Evolutionary conservation across 805 yeast genomes (phyloP).

Genomic region (Alloascoidea africana): DNA sequence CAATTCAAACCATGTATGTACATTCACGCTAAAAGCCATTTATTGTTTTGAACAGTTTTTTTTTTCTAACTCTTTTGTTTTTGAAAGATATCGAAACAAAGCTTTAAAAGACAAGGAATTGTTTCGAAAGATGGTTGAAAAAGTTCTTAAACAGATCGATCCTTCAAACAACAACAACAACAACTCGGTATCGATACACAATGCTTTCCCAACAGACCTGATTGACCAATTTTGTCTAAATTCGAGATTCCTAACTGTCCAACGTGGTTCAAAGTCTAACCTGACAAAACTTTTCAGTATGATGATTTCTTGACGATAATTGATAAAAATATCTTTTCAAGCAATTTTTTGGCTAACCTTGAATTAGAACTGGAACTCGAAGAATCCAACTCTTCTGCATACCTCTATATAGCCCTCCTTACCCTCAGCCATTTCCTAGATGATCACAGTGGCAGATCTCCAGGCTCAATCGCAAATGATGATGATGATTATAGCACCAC

Average conservation of each 20-base stretch:
- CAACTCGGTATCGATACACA: too few relatives aligned
- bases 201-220: constrained; percentile 15
- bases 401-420: not conserved
- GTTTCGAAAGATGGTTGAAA: not conserved
- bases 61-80: not conserved
- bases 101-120: not conserved
- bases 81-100: not conserved
- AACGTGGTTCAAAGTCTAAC: constrained; percentile 9
- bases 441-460: not conserved
- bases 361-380: too few relatives aligned
- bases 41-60: not conserved
- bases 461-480: not conserved
- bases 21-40: not conserved
- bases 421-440: not conserved
- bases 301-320: too few relatives aligned
- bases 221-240: constrained; percentile 46
- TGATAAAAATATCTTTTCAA: too few relatives aligned
- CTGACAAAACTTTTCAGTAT: not conserved
- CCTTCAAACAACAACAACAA: too few relatives aligned
- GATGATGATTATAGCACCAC: not conserved
- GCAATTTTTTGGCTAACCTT: not conserved
- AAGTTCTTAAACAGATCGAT: too few relatives aligned
- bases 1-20: constrained; percentile 40
- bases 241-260: constrained; percentile 32
- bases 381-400: not conserved